Percentiles rank a stretch among this genome's conserved stretches.
These are phyloP conservation scores for Scytalidium sp. DNA, from an alignment of 2,329 filamentous ascomycete species.

Conservation along the genomic window DNA sequence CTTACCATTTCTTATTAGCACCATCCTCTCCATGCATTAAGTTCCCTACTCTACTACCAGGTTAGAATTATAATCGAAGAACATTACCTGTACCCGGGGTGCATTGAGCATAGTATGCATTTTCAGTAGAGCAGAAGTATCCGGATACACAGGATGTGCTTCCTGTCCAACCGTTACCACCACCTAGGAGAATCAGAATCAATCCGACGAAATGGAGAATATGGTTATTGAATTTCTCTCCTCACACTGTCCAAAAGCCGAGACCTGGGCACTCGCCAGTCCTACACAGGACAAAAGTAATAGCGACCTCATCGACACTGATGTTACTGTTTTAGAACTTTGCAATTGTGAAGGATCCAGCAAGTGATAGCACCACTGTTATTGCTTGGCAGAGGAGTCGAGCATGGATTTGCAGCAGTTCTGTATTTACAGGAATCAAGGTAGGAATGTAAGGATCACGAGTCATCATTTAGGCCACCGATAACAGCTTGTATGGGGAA, in stretches of 20 bases:
- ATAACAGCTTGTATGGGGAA: no score
- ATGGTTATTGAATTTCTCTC: background rate
- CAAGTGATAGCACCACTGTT: background rate
- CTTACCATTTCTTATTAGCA: background rate
- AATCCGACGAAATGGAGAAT: no score
- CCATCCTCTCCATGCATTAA: background rate
- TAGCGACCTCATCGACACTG: background rate
- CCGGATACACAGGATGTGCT: slow-evolving; percentile 11
- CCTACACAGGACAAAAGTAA: background rate
- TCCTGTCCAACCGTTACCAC: slow-evolving; percentile 11
- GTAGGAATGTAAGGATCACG: no score
- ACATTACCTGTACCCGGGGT: slow-evolving; percentile 11
- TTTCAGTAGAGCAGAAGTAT: slow-evolving; percentile 9
- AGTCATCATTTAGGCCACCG: no score
- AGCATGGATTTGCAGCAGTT: background rate
- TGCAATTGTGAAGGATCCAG: background rate
- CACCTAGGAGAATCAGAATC: slow-evolving; percentile 2
- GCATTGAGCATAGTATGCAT: slow-evolving; percentile 15
- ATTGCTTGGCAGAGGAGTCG: background rate
- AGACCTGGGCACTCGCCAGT: background rate
- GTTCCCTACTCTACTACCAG: background rate
- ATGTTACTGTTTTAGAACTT: background rate
- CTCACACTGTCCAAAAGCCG: background rate
- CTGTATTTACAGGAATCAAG: background rate
- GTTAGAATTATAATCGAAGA: background rate